Evolutionary conservation across 192 early-diverging fungal genomes (phyloP).

Genomic region (Dissophora ornata): DNA sequence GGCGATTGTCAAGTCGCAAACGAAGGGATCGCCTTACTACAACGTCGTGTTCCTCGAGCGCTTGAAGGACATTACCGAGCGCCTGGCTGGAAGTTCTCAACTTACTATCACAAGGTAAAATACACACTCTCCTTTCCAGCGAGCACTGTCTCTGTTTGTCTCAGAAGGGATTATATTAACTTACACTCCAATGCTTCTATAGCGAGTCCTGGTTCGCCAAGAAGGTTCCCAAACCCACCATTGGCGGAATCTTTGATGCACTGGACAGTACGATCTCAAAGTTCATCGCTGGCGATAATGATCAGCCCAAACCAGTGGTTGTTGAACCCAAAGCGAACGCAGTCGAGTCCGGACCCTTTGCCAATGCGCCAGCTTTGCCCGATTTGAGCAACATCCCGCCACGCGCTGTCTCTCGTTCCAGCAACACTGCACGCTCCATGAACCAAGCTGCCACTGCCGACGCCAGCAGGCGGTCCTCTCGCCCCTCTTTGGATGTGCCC

Average conservation of each 20-base stretch:
- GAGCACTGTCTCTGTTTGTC: no score
- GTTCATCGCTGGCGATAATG: conserved; percentile 70
- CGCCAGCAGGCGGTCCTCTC: conserved; percentile 23
- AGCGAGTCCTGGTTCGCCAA: conserved; percentile 50
- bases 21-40: conserved; percentile 85
- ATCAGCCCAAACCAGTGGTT: conserved; percentile 27
- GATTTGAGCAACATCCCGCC: conserved; percentile 38
- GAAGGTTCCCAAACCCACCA: conserved; percentile 65
- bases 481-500: conserved; percentile 32
- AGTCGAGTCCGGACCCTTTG: conserved; percentile 35
- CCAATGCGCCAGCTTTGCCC: conserved; percentile 40
- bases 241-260: conserved; percentile 68
- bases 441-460: not conserved
- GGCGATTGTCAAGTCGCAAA: conserved; percentile 73
- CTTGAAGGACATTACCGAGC: conserved; percentile 78
- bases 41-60: conserved; percentile 75
- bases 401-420: conserved; percentile 30
- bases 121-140: no score
- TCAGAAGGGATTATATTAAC: no score
- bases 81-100: conserved; percentile 61
- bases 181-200: no score
- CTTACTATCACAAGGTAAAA: conserved; percentile 36
- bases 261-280: conserved; percentile 69
- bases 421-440: conserved; percentile 10
- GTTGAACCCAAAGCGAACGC: conserved; percentile 46